These are phyloP conservation scores for Luvunga scandens DNA, from an alignment of 345 rosid species.

Conservation along the genomic window DNA sequence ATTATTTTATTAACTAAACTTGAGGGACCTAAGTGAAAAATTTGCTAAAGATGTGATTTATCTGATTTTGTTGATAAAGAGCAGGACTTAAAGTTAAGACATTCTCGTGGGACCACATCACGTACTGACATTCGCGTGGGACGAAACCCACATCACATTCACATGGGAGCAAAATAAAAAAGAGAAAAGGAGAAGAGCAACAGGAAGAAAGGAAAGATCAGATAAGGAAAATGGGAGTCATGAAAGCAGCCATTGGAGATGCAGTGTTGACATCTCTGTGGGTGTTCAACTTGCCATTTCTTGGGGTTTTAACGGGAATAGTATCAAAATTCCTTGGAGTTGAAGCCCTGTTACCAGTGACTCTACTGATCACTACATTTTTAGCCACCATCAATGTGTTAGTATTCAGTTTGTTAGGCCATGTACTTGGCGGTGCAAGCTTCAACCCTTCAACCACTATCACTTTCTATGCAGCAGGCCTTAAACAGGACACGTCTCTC, in stretches of 20 bases:
- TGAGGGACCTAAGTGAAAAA: background rate
- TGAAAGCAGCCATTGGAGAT: slow-evolving; percentile 44
- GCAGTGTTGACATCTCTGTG: slow-evolving; percentile 43
- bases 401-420: slow-evolving; percentile 31
- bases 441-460: slow-evolving; percentile 50
- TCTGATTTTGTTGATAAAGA: background rate
- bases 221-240: slow-evolving; percentile 22
- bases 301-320: slow-evolving; percentile 26
- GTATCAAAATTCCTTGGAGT: slow-evolving; percentile 26
- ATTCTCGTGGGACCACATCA: no score
- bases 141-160: background rate
- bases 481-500: slow-evolving; percentile 28
- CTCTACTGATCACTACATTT: slow-evolving; percentile 26
- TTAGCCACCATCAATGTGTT: slow-evolving; percentile 25
- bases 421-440: slow-evolving; percentile 48
- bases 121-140: background rate
- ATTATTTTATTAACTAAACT: background rate
- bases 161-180: background rate
- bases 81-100: background rate
- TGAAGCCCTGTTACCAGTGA: slow-evolving; percentile 11
- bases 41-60: background rate
- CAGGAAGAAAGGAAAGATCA: background rate
- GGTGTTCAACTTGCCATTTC: slow-evolving; percentile 33
- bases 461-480: slow-evolving; percentile 43
- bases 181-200: background rate